These are phyloP conservation scores for Aspergillus pseudoviridinutans DNA, from an alignment of 2,329 filamentous ascomycete genomes.

Conservation along the genomic window DNA sequence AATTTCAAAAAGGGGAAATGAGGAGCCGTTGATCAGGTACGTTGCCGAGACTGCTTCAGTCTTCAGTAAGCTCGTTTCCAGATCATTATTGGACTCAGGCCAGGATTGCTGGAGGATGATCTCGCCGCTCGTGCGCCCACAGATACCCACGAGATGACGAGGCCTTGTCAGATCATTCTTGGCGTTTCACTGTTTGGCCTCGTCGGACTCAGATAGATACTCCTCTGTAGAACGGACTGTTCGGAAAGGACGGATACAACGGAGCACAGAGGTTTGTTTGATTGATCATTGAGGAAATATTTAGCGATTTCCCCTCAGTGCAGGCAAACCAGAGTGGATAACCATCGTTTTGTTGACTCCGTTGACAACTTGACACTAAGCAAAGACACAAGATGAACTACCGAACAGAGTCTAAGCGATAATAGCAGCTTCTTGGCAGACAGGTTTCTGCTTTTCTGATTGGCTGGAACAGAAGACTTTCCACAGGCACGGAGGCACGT, in stretches of 20 bases:
- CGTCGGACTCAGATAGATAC: too few species aligned
- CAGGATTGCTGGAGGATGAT: neutral
- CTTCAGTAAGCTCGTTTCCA: neutral
- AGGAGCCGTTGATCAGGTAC: neutral
- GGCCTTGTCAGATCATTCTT: neutral
- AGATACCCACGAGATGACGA: neutral
- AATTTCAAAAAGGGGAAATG: neutral
- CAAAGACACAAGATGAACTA: too few species aligned
- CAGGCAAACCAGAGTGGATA: neutral
- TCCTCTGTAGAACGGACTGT: too few species aligned
- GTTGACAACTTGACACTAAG: too few species aligned
- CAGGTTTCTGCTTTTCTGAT: neutral
- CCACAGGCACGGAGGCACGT: too few species aligned
- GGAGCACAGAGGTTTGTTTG: neutral
- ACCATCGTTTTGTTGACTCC: too few species aligned
- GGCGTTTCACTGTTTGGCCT: neutral
- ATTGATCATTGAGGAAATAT: neutral
- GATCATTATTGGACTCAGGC: neutral
- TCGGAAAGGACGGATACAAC: neutral
- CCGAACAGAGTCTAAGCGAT: neutral
- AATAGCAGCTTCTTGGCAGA: neutral
- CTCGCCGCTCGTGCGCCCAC: neutral
- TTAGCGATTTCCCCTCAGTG: too few species aligned
- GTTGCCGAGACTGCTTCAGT: neutral
- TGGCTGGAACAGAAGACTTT: neutral